These are phyloP conservation scores for Taiozyma sp. DNA, from an alignment of 1,139 yeast species.

Conservation along the genomic window DNA sequence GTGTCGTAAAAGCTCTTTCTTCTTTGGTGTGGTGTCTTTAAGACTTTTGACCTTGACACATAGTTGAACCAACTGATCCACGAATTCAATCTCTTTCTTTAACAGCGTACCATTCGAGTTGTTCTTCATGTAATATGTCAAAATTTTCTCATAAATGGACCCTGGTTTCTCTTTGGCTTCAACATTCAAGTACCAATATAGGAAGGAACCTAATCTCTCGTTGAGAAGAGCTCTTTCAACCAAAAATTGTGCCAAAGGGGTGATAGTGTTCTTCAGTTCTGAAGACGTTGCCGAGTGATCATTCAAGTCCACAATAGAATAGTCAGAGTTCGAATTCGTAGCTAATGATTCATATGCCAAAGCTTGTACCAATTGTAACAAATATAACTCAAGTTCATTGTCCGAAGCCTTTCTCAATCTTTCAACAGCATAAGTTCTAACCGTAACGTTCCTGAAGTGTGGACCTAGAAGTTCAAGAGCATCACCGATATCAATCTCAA, in stretches of 20 bases:
- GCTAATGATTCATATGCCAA: slow-evolving; percentile 63
- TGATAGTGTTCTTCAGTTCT: slow-evolving; percentile 21
- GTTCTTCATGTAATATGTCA: slow-evolving; percentile 31
- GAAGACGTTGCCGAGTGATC: slow-evolving; percentile 21
- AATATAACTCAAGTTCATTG: slow-evolving; percentile 72
- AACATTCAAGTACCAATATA: slow-evolving; percentile 90
- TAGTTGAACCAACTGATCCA: slow-evolving; percentile 36
- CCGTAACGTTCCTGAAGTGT: slow-evolving; percentile 51
- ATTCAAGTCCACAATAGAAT: slow-evolving; percentile 34
- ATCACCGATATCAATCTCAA: slow-evolving; percentile 85
- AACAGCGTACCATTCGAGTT: slow-evolving; percentile 25
- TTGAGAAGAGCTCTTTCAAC: slow-evolving; percentile 69
- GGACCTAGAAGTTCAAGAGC: slow-evolving; percentile 86
- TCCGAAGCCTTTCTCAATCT: slow-evolving; percentile 75
- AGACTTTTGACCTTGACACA: slow-evolving; percentile 40
- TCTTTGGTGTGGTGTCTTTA: slow-evolving; percentile 54
- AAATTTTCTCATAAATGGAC: slow-evolving; percentile 28
- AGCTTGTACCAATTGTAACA: slow-evolving; percentile 91
- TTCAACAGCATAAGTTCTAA: slow-evolving; percentile 83
- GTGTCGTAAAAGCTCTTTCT: slow-evolving; percentile 42
- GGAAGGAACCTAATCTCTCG: slow-evolving; percentile 68
- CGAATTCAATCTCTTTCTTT: slow-evolving; percentile 40
- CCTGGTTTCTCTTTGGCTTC: slow-evolving; percentile 69
- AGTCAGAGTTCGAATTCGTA: slow-evolving; percentile 30
- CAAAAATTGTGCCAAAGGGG: slow-evolving; percentile 76